A percentile compares a stretch with the other conserved stretches of the same genome.
These are phyloP conservation scores for Tolypocladium inflatum DNA, from an alignment of 2,329 filamentous ascomycete species.

Conservation along the genomic window DNA sequence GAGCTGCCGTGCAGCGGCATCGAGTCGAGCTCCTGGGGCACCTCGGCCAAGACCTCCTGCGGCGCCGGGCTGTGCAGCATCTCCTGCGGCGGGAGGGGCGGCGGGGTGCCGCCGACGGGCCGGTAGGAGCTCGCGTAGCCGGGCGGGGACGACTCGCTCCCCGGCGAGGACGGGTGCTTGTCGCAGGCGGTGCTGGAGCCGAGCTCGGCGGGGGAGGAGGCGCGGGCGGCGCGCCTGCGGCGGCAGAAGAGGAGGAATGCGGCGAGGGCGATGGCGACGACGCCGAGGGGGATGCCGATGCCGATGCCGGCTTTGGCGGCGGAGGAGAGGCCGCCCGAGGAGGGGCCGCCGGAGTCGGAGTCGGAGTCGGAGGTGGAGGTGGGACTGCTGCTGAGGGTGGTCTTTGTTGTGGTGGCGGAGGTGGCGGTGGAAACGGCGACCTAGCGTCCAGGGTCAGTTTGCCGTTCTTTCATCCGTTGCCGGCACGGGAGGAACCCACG, in stretches of 20 bases:
- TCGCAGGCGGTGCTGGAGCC: background rate
- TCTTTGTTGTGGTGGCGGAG: background rate
- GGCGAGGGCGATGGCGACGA: conserved; percentile 11
- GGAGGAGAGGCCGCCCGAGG: conserved; percentile 12
- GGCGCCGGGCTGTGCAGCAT: conserved; percentile 2
- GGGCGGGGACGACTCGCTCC: background rate
- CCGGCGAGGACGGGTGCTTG: background rate
- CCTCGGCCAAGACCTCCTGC: background rate
- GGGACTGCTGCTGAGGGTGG: background rate
- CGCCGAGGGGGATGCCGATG: conserved; percentile 16
- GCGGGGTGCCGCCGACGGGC: background rate
- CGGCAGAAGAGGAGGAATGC: conserved; percentile 17
- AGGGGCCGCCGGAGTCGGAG: background rate
- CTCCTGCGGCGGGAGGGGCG: conserved; percentile 3
- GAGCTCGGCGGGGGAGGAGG: background rate
- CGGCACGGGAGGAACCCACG: conserved; percentile 9
- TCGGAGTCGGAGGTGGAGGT: background rate
- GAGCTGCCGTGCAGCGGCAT: background rate
- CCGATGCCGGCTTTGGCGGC: conserved; percentile 21
- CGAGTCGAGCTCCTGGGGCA: conserved; percentile 7
- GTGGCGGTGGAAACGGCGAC: conserved; percentile 1
- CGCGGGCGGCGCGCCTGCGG: background rate
- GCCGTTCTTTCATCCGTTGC: background rate
- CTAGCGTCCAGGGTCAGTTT: background rate
- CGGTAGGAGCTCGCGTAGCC: background rate